Base-by-base conservation (phyloP, 176 grass and related monocot species). In the Pontederia crassipes region DNA sequence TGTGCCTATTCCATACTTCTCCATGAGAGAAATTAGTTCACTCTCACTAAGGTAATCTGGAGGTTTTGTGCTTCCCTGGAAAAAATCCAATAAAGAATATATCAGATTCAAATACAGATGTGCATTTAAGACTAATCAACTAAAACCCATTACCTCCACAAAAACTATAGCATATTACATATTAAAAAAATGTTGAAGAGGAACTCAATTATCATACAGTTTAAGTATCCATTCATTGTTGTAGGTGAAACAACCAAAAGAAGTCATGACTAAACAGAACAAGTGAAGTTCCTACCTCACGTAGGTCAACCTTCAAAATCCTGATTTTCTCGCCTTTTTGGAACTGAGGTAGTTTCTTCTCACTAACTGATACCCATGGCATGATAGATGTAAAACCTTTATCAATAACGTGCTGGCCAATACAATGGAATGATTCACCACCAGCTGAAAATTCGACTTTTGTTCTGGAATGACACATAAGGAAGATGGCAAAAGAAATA, bases 361-460 rank as follows among this genome's bases (percentile, higher is more conserved):
- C 86, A 82, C 72, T 77, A 50, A 90, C 80, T 78, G 83, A 78
- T 47, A 96, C 52, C 91, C 91, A 96, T 63, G 91, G 86, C 91
- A 96, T 96, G 59, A 96, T 90, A 66, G 86, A 90, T 26, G 91
- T 96, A 90, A 96, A 96, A 59, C 86, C 91, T 96, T 87, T 87
- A 58, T 75, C 75, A 68, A 55, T 82, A 72, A 96, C 83, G 55
- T 60, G 81, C 49, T 82, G 74, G 10, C 86, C 91, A 76, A 72
- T 78, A 78, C 83, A 90, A 32, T 79, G 79, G 72, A 96, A 96
- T 11, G 76, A 49, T 73, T 96, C 91, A 62, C 83, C 86, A 70
- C 91, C 91, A 73, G 78, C 74, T 24, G 74, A 57, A 74, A 96
- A 85, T 78, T 90, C 91, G 65, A 96, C 61, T 64, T 62, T 73